phyloP scores from a whole-genome alignment of 495 filamentous ascomycete species.

The Xanthoparmelia taractica region DNA sequence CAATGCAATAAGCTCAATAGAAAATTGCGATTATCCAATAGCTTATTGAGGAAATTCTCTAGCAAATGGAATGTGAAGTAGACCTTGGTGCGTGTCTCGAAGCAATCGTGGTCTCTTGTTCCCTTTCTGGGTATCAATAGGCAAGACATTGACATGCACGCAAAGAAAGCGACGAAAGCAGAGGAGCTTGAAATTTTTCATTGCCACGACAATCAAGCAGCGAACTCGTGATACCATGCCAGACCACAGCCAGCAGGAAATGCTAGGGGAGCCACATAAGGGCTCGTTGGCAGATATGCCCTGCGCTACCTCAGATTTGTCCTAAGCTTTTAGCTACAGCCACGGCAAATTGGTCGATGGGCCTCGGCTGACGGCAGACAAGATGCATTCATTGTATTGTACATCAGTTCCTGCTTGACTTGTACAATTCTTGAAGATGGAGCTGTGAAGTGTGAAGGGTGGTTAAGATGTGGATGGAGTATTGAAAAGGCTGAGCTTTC shows the following conservation, averaged over 20 bases:
- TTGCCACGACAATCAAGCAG: neutral
- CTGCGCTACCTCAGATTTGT: neutral
- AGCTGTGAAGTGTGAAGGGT: no score
- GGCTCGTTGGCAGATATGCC: neutral
- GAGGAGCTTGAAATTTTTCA: neutral
- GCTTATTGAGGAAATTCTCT: conserved; percentile 8
- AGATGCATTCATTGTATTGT: no score
- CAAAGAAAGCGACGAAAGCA: conserved; percentile 2
- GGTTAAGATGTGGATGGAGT: no score
- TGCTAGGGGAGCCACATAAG: neutral
- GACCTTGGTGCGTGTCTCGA: conserved; percentile 9
- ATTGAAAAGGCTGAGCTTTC: neutral
- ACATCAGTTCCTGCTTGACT: no score
- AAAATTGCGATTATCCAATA: neutral
- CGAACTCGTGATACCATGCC: neutral
- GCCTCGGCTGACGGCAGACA: no score
- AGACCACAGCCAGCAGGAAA: neutral
- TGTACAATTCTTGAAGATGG: neutral
- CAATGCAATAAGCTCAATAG: conserved; percentile 20
- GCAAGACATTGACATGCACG: conserved; percentile 19
- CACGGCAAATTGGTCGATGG: neutral
- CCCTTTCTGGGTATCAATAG: conserved; percentile 31
- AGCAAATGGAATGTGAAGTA: conserved; percentile 10
- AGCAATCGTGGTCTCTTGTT: conserved; percentile 13
- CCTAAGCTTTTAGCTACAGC: neutral